Percentiles rank a stretch among this genome's conserved stretches.
Evolutionary conservation across 2,329 filamentous ascomycete genomes (phyloP).

Genomic region (Fusarium drepaniforme): DNA sequence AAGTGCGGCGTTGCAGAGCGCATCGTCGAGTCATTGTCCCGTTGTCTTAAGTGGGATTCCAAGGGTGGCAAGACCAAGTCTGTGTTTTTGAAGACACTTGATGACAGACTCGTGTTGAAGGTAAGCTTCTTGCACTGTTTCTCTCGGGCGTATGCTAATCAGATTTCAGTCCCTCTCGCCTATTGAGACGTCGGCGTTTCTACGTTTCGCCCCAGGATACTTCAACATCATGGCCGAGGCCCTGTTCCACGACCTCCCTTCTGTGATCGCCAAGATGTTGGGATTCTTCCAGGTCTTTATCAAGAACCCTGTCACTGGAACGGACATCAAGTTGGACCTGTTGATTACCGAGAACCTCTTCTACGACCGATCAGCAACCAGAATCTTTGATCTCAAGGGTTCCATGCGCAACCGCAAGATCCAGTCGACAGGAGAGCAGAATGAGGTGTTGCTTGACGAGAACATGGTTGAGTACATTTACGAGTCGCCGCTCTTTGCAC

Average conservation of each 20-base stretch:
- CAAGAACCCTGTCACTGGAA: constrained; percentile 91
- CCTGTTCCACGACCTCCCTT: constrained; percentile 93
- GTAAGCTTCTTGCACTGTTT: constrained; percentile 41
- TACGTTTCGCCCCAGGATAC: constrained; percentile 96
- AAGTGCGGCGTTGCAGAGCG: constrained; percentile 95
- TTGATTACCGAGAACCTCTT: constrained; percentile 98
- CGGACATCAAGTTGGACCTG: constrained; percentile 94
- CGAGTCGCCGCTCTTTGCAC: constrained; percentile 92
- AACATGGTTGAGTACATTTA: constrained; percentile 99
- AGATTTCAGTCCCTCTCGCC: constrained; percentile 79
- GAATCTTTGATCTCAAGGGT: constrained; percentile 96
- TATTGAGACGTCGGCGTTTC: constrained; percentile 92
- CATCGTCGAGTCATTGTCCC: constrained; percentile 93
- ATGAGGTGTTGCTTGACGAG: constrained; percentile 96
- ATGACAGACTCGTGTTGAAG: constrained; percentile 94
- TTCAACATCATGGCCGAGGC: constrained; percentile 98
- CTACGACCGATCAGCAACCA: constrained; percentile 90
- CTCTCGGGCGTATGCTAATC: constrained; percentile 21
- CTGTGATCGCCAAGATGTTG: constrained; percentile 98
- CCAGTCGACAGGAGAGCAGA: constrained; percentile 92
- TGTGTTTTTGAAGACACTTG: constrained; percentile 94
- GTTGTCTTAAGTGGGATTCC: constrained; percentile 97
- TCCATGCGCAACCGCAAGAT: constrained; percentile 99
- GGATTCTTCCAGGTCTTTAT: constrained; percentile 98
- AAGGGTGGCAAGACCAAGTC: constrained; percentile 98